These are phyloP conservation scores for Rostrohypoxylon terebratum DNA, from an alignment of 495 filamentous ascomycete genomes.

Conservation along the genomic window DNA sequence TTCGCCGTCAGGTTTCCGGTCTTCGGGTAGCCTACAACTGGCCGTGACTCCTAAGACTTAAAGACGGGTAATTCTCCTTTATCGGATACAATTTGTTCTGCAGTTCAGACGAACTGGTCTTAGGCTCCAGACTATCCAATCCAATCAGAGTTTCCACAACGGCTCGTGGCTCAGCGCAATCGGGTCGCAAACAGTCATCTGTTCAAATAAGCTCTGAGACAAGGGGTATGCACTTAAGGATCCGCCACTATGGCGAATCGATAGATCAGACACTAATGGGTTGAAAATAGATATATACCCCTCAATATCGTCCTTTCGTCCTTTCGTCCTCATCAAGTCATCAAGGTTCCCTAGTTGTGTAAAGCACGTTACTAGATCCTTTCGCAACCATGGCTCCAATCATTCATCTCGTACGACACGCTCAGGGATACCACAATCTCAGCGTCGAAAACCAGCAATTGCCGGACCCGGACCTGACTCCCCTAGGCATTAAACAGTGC, in stretches of 20 bases:
- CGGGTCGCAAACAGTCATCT: conserved; percentile 34
- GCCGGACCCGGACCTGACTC: conserved; percentile 81
- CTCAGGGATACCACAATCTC: conserved; percentile 85
- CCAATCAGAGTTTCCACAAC: conserved; percentile 34
- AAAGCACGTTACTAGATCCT: background rate
- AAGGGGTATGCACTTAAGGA: conserved; percentile 24
- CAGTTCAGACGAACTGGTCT: conserved; percentile 9
- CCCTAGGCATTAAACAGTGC: conserved; percentile 82
- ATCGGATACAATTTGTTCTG: conserved; percentile 6
- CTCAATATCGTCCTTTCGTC: background rate
- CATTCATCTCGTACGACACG: conserved; percentile 67
- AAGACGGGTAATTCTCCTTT: conserved; percentile 1
- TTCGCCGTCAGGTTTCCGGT: conserved; percentile 26
- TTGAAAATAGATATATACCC: conserved; percentile 11
- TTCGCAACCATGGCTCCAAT: conserved; percentile 53
- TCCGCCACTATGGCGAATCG: background rate
- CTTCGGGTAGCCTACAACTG: conserved; percentile 26
- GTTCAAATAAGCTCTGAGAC: conserved; percentile 21
- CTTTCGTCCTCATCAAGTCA: no score
- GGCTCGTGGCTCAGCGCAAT: conserved; percentile 36
- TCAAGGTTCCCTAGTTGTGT: background rate
- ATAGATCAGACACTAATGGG: background rate
- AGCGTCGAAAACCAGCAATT: conserved; percentile 74
- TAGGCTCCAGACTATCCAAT: conserved; percentile 11
- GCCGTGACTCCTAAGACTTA: background rate